Base-by-base conservation (phyloP, 169 alveolate species). In the Eimeria acervulina region DNA sequence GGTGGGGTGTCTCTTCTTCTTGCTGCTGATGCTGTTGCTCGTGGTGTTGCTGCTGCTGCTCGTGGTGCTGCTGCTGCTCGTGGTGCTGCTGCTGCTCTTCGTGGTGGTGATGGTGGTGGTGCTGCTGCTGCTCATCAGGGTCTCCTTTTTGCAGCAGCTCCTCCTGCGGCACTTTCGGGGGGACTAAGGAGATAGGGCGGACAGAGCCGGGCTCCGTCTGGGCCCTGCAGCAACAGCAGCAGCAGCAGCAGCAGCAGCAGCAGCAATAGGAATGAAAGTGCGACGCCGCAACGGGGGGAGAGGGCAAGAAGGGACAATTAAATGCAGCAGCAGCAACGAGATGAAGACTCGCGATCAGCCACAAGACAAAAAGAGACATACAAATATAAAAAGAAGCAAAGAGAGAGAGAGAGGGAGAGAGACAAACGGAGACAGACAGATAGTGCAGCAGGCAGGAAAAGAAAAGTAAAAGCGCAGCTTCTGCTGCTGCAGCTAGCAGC, bases 201-300 rank as follows among this genome's bases (percentile, higher is more conserved):
- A 78, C 89, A 40, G 89, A 78, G 36, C 89, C 89, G 5, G 89
- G 89, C 89, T 78, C 89, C 12, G 55, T 33, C 33, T 78, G 89
- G 66, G 89, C 55, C 44, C 66, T 78, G 89, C 63, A 7, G 89
- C 83, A 28, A 3, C 42, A 28, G 84, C 74, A 17, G 74, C 74
- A 63, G 74, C 74, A 63, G 74, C 74, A 63, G 28, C 74, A 63
- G 74, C 31, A 63, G 28, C 74, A 63, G 33, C 74, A 63, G 74
- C 74, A 63, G 28, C 28, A 63, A 28, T 1, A 63, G 74, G 31
- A 63, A 28, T 28, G 21, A 28, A 19, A 63, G 36, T 28, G 1
- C n/a, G 74, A 0, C 12, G 74, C 74, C 12, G 74, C 74, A 47
- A 47, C 55, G 12, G 12, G 19, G 12, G 12, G 19, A 47, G 55